These are phyloP conservation scores for Xylariaceae sp. DNA, from an alignment of 2,329 filamentous ascomycete genomes.

Conservation along the genomic window DNA sequence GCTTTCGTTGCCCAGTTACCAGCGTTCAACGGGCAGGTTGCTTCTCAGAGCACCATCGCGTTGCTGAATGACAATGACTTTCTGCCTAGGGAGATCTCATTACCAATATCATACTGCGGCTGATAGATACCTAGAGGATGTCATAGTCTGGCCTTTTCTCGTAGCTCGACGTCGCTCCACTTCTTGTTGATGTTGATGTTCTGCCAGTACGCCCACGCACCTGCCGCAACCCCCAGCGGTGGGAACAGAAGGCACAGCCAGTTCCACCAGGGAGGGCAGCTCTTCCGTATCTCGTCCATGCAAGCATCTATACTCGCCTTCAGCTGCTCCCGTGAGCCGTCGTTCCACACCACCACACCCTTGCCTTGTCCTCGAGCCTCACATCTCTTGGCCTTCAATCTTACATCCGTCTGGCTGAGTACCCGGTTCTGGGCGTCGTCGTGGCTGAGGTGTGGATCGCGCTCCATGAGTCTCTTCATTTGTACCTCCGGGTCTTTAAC, in stretches of 20 bases:
- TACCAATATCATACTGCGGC: too few species aligned
- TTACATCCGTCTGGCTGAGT: conserved; percentile 78
- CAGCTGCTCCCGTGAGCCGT: conserved; percentile 68
- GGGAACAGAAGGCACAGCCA: conserved; percentile 66
- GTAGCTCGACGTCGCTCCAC: conserved; percentile 61
- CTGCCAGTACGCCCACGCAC: conserved; percentile 66
- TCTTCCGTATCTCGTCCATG: conserved; percentile 56
- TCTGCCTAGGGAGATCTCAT: too few species aligned
- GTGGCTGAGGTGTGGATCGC: conserved; percentile 73
- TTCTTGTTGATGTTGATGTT: conserved; percentile 65
- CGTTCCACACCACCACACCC: conserved; percentile 89
- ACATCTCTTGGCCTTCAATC: conserved; percentile 74
- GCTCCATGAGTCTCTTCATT: conserved; percentile 69
- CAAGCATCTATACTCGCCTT: conserved; percentile 61
- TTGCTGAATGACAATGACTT: too few species aligned
- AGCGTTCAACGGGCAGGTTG: too few species aligned
- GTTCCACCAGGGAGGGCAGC: conserved; percentile 82
- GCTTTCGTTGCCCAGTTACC: too few species aligned
- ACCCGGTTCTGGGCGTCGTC: conserved; percentile 88
- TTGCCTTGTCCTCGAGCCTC: conserved; percentile 58
- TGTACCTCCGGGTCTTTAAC: conserved; percentile 77
- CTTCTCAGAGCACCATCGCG: too few species aligned
- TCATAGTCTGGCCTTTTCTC: conserved; percentile 40
- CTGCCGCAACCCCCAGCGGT: conserved; percentile 66
- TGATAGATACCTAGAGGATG: too few species aligned